phyloP scores from a whole-genome alignment of 345 rosid genomes.

The Syzygium oleosum region DNA sequence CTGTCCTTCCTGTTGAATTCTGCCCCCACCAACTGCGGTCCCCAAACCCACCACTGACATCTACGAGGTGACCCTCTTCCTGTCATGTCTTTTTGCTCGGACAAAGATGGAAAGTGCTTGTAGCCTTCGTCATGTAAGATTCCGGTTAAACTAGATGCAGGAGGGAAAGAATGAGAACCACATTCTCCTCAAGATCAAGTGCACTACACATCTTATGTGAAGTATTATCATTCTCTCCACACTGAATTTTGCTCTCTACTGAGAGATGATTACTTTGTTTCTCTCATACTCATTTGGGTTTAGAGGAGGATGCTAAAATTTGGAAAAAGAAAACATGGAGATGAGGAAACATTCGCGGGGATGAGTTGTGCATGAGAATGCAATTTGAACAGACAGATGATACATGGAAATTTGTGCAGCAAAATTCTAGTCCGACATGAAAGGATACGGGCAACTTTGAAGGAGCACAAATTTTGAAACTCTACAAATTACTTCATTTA shows the following conservation, averaged over 20 bases:
- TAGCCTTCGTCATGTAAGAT: neutral
- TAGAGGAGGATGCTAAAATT: neutral
- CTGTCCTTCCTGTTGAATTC: neutral
- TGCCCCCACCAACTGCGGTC: neutral
- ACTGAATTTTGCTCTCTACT: neutral
- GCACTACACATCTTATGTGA: neutral
- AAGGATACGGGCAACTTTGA: neutral
- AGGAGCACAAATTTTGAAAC: neutral
- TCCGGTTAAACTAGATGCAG: neutral
- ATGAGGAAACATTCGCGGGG: neutral
- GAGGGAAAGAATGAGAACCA: neutral
- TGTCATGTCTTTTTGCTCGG: neutral
- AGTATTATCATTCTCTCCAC: neutral
- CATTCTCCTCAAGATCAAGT: neutral
- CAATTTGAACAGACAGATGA: rapidly evolving
- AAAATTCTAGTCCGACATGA: neutral
- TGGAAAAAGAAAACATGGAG: neutral
- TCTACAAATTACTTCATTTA: neutral
- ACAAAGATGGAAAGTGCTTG: neutral
- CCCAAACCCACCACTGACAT: neutral
- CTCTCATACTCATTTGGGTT: neutral
- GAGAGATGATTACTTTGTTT: neutral
- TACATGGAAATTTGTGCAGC: neutral
- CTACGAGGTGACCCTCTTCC: neutral
- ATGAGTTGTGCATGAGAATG: rapidly evolving